These are phyloP conservation scores for Fraxinus floribunda DNA, from an alignment of 305 asterid genomes.

Conservation along the genomic window DNA sequence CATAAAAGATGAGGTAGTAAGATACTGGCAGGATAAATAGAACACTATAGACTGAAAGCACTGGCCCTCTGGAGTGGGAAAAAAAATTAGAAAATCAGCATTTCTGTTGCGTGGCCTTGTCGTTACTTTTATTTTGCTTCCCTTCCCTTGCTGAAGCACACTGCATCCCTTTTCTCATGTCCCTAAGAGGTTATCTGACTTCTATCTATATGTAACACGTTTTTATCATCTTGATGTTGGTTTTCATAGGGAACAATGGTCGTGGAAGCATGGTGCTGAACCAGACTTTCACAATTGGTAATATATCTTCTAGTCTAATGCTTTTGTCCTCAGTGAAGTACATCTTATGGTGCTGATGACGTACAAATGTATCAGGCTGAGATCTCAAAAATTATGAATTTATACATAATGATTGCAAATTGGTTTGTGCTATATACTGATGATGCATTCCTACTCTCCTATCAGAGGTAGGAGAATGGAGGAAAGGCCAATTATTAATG, in stretches of 20 bases:
- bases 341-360: background rate
- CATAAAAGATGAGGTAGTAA: background rate
- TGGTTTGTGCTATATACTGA: background rate
- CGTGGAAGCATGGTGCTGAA: constrained; percentile 81
- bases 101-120: background rate
- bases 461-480: background rate
- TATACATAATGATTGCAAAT: background rate
- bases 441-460: background rate
- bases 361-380: background rate
- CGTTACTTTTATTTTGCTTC: background rate
- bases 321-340: background rate
- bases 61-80: background rate
- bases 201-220: background rate
- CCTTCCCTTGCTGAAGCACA: background rate
- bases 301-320: constrained; percentile 15
- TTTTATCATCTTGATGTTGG: constrained; percentile 4
- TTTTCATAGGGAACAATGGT: constrained; percentile 60
- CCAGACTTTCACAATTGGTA: constrained; percentile 98
- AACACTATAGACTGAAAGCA: background rate
- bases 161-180: background rate
- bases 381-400: background rate
- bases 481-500: background rate
- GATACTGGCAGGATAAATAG: background rate
- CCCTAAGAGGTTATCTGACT: background rate
- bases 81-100: background rate